phyloP scores from a whole-genome alignment of 129 eudicot species.

The Flaveria linearis region DNA sequence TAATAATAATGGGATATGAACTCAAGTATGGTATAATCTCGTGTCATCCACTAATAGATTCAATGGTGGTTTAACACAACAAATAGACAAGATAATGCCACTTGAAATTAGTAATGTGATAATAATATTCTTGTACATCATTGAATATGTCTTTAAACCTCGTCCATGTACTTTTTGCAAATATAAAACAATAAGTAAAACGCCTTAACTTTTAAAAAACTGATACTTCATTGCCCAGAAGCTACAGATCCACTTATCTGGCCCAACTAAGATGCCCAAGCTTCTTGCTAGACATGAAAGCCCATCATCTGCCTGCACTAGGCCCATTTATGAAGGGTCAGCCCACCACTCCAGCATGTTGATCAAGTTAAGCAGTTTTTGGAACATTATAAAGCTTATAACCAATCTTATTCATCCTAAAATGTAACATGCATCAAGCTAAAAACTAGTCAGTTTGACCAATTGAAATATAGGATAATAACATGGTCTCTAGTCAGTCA shows the following conservation, averaged over 20 bases:
- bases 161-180: slow-evolving; percentile 13
- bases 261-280: not conserved
- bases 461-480: too few species aligned
- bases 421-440: too few species aligned
- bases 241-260: not conserved
- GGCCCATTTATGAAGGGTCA: not conserved
- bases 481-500: too few species aligned
- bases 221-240: not conserved
- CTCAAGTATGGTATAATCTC: not conserved
- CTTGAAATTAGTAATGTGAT: not conserved
- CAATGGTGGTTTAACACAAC: not conserved
- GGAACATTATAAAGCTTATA: not conserved
- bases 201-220: not conserved
- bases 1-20: not conserved
- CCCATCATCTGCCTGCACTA: not conserved
- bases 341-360: not conserved
- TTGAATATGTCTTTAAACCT: slow-evolving; percentile 32
- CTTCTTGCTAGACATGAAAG: too few species aligned
- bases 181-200: not conserved
- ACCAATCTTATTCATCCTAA: too few species aligned
- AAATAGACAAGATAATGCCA: not conserved
- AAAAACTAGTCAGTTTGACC: too few species aligned
- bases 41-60: too few species aligned
- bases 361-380: not conserved
- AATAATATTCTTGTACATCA: not conserved